A percentile compares a stretch with the other conserved stretches of the same genome.
Conservation (phyloP, 768 basidiomycete species). For the Asterophora lycoperdoides region DNA sequence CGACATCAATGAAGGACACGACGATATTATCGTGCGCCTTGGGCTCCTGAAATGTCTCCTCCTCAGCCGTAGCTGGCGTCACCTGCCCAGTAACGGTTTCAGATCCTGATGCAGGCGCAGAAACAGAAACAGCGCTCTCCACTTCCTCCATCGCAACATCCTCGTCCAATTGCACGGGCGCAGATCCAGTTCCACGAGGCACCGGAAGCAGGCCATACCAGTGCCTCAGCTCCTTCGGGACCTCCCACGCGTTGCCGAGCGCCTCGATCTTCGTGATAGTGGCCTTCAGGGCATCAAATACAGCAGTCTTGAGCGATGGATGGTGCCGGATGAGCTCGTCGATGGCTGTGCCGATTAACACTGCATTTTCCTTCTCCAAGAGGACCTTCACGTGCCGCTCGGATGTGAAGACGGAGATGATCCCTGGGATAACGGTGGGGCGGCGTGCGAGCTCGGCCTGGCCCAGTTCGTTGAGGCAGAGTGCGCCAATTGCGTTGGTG, state of each 20-base stretch:
- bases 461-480: slow-evolving; percentile 91
- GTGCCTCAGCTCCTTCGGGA: slow-evolving; percentile 54
- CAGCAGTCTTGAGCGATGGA: slow-evolving; percentile 73
- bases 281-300: slow-evolving; percentile 73
- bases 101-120: slow-evolving; percentile 13
- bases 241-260: slow-evolving; percentile 55
- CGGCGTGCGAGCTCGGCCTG: slow-evolving; percentile 74
- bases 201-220: slow-evolving; percentile 59
- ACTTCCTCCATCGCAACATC: slow-evolving; percentile 52
- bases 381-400: slow-evolving; percentile 79
- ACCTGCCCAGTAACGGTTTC: slow-evolving; percentile 16
- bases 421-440: slow-evolving; percentile 76
- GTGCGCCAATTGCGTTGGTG: slow-evolving; percentile 91
- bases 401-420: slow-evolving; percentile 85
- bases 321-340: slow-evolving; percentile 98
- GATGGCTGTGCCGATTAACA: slow-evolving; percentile 81
- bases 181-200: background rate
- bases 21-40: slow-evolving; percentile 71
- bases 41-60: slow-evolving; percentile 22
- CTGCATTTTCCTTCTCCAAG: slow-evolving; percentile 90
- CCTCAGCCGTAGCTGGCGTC: slow-evolving; percentile 15
- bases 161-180: slow-evolving; percentile 19
- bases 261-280: slow-evolving; percentile 73
- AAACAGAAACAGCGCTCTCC: slow-evolving; percentile 13
- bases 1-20: slow-evolving; percentile 74